A percentile compares a stretch with the other conserved stretches of the same genome.
Evolutionary conservation across 1,139 yeast genomes (phyloP).

Genomic region (Keqinozyma sinolaborantium): DNA sequence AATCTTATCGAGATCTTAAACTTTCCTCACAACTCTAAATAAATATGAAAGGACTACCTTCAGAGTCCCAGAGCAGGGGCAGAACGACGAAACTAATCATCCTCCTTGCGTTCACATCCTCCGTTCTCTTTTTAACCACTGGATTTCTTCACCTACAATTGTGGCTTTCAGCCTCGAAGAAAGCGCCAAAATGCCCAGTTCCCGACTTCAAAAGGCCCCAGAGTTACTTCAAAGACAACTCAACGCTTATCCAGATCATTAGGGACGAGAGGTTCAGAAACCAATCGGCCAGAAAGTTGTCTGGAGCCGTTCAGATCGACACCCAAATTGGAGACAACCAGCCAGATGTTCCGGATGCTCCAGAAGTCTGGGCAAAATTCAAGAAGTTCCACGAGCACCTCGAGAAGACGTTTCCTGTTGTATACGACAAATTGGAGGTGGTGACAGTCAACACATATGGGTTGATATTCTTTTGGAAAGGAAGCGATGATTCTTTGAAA

Average conservation of each 20-base stretch:
- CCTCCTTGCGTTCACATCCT: too few relatives aligned
- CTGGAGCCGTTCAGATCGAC: constrained; percentile 42
- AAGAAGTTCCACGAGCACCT: constrained; percentile 54
- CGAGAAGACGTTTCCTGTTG: constrained; percentile 54
- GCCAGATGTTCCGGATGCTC: constrained; percentile 35
- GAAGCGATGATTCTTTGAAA: constrained; percentile 47
- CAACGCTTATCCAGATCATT: constrained; percentile 30
- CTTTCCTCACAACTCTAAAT: too few relatives aligned
- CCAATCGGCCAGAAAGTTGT: constrained; percentile 31
- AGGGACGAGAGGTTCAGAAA: constrained; percentile 31
- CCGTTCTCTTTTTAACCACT: too few relatives aligned
- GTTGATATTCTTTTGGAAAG: constrained; percentile 64
- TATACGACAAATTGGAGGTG: constrained; percentile 45
- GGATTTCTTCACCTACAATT: too few relatives aligned
- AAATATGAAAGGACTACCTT: too few relatives aligned
- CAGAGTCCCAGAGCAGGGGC: too few relatives aligned
- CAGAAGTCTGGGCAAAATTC: constrained; percentile 43
- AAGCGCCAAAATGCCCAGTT: constrained; percentile 25
- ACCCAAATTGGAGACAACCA: constrained; percentile 44
- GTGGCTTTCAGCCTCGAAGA: constrained; percentile 1
- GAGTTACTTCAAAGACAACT: constrained; percentile 26
- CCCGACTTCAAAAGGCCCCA: constrained; percentile 27
- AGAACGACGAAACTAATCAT: too few relatives aligned
- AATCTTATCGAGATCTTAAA: too few relatives aligned
- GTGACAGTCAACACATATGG: constrained; percentile 66